Evolutionary conservation across 345 rosid species (phyloP).

Genomic region (Euphorbia tirucalli): DNA sequence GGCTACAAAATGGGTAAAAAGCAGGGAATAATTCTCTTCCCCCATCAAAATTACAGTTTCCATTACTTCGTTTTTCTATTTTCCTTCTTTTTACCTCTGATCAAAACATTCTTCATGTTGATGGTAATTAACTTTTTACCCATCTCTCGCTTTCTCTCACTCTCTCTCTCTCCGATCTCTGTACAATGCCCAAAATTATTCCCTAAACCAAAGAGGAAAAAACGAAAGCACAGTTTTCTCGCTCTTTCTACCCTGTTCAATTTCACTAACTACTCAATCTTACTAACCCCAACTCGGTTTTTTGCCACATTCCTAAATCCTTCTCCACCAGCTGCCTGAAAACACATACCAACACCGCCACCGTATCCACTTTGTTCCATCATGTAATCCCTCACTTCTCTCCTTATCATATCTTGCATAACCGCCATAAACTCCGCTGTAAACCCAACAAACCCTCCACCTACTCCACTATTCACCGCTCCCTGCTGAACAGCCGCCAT

Average conservation of each 20-base stretch:
- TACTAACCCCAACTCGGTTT: conserved; percentile 54
- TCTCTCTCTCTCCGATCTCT: conserved; percentile 27
- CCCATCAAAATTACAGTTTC: neutral
- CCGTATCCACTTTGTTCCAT: conserved; percentile 44
- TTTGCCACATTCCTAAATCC: conserved; percentile 61
- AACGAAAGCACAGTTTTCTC: conserved; percentile 20
- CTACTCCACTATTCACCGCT: conserved; percentile 22
- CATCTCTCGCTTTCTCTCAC: conserved; percentile 16
- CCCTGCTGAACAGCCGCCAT: conserved; percentile 21
- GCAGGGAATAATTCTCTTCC: neutral
- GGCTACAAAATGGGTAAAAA: conserved; percentile 12
- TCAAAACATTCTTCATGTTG: conserved; percentile 7
- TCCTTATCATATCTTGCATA: conserved; percentile 90
- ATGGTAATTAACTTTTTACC: conserved; percentile 4
- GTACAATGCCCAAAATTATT: conserved; percentile 64
- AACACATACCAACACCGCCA: conserved; percentile 42
- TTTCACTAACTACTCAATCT: conserved; percentile 35
- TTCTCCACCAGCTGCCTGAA: conserved; percentile 45
- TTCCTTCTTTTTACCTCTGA: neutral
- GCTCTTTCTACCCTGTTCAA: neutral
- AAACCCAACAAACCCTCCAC: conserved; percentile 48
- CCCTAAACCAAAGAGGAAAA: conserved; percentile 37
- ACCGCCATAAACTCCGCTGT: conserved; percentile 68
- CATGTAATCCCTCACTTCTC: conserved; percentile 85
- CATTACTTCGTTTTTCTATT: too few relatives aligned